Evolutionary conservation across 2,329 filamentous ascomycete genomes (phyloP), one percentile per base, ranked within the genome.

Genomic region (Neofusicoccum ribis): DNA sequence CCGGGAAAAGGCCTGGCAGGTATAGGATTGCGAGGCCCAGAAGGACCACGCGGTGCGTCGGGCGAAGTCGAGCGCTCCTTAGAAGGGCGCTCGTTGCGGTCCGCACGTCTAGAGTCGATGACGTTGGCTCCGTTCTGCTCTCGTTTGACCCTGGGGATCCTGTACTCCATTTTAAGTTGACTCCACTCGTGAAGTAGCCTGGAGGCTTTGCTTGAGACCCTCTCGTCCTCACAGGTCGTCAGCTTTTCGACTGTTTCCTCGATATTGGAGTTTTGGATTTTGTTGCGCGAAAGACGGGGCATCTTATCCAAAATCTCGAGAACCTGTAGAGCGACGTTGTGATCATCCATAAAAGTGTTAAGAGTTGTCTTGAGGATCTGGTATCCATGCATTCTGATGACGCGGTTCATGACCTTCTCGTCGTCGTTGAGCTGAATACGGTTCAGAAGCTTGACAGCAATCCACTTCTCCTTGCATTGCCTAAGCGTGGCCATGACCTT

Each of bases 391-490:
- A 98, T 96, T 72, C 92, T 91, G 74, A 97, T 91, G 44, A 98
- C 93, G 61, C 90, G 88, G 77, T 95, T 91, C 67, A 91, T 88
- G 64, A 97, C 92, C 68, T 88, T 88, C 73, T 97, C 92, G 70
- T 97, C 93, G 56, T 94, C 87, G 74, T 91, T 93, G 46, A 87
- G 86, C 78, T 97, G 92, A 68, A 99, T 93, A 61, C 95, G 93
- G 70, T 89, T 86, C 66, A 99, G 86, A 65, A 99, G 83, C 80
- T 98, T 98, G 79, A 97, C 93, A 2, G 92, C 93, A 77, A 99
- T 97, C 95, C 95, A 99, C 79, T 97, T 97, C 83, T 99, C 95
- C 79, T 97, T 96, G 84, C 92, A 97, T 77, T 97, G 94, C 88
- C 97, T 93, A 66, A 99, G 87, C 62, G 93, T 90, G 27, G 94